These are phyloP conservation scores for Garcia nutans DNA, from an alignment of 345 rosid genomes.

Conservation along the genomic window DNA sequence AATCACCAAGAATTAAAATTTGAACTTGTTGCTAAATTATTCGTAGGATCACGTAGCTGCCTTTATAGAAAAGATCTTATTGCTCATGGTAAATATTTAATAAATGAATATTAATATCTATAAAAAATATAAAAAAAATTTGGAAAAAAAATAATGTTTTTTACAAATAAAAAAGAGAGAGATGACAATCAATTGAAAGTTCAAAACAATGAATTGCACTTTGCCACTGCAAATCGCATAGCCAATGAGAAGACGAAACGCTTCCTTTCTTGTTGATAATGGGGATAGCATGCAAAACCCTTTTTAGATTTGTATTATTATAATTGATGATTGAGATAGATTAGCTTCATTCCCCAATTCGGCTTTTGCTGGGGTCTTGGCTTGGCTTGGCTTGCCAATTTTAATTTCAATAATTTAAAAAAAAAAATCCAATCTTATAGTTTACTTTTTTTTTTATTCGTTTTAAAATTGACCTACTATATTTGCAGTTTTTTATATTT, in stretches of 20 bases:
- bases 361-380: too few relatives aligned
- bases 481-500: too few relatives aligned
- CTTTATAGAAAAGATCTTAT: too few relatives aligned
- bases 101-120: neutral
- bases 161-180: neutral
- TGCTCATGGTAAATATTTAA: too few relatives aligned
- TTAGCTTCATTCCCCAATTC: neutral
- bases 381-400: neutral
- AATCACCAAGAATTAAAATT: too few relatives aligned
- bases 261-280: slow-evolving; percentile 2
- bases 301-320: neutral
- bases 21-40: too few relatives aligned
- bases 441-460: too few relatives aligned
- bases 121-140: neutral
- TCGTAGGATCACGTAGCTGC: too few relatives aligned
- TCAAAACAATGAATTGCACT: slow-evolving; percentile 11
- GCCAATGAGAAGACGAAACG: slow-evolving; percentile 23
- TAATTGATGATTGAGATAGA: neutral
- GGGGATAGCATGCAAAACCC: slow-evolving; percentile 22
- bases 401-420: neutral
- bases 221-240: slow-evolving; percentile 15
- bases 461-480: too few relatives aligned
- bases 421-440: too few relatives aligned
- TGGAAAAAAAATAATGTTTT: too few relatives aligned
- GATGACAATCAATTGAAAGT: neutral